These are phyloP conservation scores for Gomphus bonarii DNA, from an alignment of 1,284 basidiomycete genomes.

Conservation along the genomic window DNA sequence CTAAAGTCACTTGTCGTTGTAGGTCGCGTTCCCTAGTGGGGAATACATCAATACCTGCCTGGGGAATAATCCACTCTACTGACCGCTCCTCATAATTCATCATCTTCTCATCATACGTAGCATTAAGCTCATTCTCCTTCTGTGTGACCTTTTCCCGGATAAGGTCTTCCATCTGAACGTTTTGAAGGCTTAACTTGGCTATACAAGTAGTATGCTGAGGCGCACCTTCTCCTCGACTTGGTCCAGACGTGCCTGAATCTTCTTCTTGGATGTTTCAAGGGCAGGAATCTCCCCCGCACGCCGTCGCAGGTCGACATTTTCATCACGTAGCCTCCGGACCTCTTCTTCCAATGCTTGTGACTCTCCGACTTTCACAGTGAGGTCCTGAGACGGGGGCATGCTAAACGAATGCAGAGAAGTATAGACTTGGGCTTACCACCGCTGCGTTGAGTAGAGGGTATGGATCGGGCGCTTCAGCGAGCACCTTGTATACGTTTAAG, in stretches of 20 bases:
- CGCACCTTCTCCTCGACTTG: conserved; percentile 76
- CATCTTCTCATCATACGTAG: conserved; percentile 92
- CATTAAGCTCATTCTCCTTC: conserved; percentile 92
- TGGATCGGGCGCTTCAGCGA: conserved; percentile 93
- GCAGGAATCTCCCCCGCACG: conserved; percentile 55
- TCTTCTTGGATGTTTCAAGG: conserved; percentile 67
- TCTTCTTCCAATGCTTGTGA: conserved; percentile 67
- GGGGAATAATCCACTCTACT: conserved; percentile 16
- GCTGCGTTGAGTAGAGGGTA: conserved; percentile 92
- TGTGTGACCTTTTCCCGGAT: conserved; percentile 78
- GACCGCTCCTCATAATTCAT: conserved; percentile 92
- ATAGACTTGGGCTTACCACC: conserved; percentile 44
- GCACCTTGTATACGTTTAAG: conserved; percentile 84
- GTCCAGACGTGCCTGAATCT: conserved; percentile 62
- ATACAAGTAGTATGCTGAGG: conserved; percentile 8
- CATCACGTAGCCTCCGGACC: conserved; percentile 58
- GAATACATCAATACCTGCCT: background rate
- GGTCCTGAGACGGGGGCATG: conserved; percentile 45
- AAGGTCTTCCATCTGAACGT: conserved; percentile 74
- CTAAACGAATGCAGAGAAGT: background rate
- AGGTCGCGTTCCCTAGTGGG: conserved; percentile 78
- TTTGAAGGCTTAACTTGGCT: conserved; percentile 11
- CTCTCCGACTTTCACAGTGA: conserved; percentile 81
- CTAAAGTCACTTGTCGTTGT: conserved; percentile 75
- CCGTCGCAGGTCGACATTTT: conserved; percentile 71